A percentile compares a stretch with the other conserved stretches of the same genome.
phyloP scores from a whole-genome alignment of 768 basidiomycete genomes.

The Tulasnella sp. region DNA sequence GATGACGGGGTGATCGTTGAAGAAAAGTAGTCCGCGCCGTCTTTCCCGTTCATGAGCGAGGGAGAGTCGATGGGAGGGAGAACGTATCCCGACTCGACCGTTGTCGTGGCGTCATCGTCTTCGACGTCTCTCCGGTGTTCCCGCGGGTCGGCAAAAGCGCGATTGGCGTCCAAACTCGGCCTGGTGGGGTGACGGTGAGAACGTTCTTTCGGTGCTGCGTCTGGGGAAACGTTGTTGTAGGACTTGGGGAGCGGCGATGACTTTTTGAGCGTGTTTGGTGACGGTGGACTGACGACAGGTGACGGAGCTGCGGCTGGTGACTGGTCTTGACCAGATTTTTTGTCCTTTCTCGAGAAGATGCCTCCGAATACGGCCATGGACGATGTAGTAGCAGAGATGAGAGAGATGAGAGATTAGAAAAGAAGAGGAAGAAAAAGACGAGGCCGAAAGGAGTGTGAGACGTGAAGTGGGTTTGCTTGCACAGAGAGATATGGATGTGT shows the following conservation, averaged over 20 bases:
- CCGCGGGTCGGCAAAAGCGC: constrained; percentile 4
- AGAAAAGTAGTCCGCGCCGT: not conserved
- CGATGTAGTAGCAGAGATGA: not conserved
- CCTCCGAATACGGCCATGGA: constrained; percentile 24
- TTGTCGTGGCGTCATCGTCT: constrained; percentile 13
- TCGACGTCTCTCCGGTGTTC: constrained; percentile 17
- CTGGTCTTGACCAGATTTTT: not conserved
- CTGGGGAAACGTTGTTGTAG: not conserved
- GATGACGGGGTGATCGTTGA: not conserved
- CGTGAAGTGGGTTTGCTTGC: no score
- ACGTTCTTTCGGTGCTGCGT: not conserved
- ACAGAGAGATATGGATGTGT: not conserved
- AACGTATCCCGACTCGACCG: constrained; percentile 1
- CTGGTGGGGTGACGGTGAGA: not conserved
- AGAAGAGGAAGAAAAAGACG: not conserved
- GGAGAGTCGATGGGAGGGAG: constrained; percentile 20
- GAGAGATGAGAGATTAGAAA: not conserved
- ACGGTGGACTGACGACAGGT: constrained; percentile 4
- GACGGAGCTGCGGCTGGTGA: not conserved
- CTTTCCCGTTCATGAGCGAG: not conserved
- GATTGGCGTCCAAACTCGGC: not conserved
- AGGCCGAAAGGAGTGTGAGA: not conserved
- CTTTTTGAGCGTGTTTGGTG: constrained; percentile 12
- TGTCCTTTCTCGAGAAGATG: constrained; percentile 25
- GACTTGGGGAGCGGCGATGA: not conserved